Evolutionary conservation across 345 rosid genomes (phyloP).

Genomic region (Syzygium aqueum): DNA sequence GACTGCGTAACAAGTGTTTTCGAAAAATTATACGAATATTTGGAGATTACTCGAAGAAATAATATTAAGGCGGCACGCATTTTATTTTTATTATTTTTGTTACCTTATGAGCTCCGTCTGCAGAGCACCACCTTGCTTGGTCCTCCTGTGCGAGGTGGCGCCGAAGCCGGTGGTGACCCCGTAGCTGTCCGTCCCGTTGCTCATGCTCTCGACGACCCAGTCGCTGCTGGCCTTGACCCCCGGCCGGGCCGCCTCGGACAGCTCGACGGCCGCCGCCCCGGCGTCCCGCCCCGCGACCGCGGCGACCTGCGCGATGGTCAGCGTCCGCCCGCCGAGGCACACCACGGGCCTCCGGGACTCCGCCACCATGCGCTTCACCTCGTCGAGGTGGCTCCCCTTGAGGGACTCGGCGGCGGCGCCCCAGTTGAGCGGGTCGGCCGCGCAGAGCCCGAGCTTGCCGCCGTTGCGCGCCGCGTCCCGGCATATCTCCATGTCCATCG

Average conservation of each 20-base stretch:
- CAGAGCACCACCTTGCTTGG: slow-evolving; percentile 61
- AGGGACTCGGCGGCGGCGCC: slow-evolving; percentile 53
- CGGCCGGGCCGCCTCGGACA: slow-evolving; percentile 43
- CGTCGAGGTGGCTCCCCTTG: slow-evolving; percentile 81
- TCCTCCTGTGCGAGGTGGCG: slow-evolving; percentile 62
- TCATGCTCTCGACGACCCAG: slow-evolving; percentile 83
- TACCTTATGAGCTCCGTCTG: slow-evolving; percentile 75
- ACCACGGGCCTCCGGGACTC: slow-evolving; percentile 55
- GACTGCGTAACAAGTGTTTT: not conserved
- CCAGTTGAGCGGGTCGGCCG: slow-evolving; percentile 67
- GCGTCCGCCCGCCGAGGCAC: slow-evolving; percentile 52
- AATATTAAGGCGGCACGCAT: not conserved
- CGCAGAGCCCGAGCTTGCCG: slow-evolving; percentile 1
- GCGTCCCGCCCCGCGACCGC: slow-evolving; percentile 29
- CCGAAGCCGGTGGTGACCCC: slow-evolving; percentile 80
- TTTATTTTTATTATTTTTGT: not conserved
- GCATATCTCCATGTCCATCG: slow-evolving; percentile 4
- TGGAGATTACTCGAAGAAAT: not conserved
- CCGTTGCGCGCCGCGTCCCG: not conserved
- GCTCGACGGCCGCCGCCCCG: slow-evolving; percentile 33
- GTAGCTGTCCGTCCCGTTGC: slow-evolving; percentile 58
- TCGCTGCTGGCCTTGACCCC: slow-evolving; percentile 68
- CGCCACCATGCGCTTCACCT: slow-evolving; percentile 66
- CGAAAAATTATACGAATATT: not conserved
- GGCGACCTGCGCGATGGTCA: slow-evolving; percentile 75